Percentiles rank a stretch among this genome's conserved stretches.
These are phyloP conservation scores for Mycena pura DNA, from an alignment of 768 basidiomycete genomes.

Conservation along the genomic window DNA sequence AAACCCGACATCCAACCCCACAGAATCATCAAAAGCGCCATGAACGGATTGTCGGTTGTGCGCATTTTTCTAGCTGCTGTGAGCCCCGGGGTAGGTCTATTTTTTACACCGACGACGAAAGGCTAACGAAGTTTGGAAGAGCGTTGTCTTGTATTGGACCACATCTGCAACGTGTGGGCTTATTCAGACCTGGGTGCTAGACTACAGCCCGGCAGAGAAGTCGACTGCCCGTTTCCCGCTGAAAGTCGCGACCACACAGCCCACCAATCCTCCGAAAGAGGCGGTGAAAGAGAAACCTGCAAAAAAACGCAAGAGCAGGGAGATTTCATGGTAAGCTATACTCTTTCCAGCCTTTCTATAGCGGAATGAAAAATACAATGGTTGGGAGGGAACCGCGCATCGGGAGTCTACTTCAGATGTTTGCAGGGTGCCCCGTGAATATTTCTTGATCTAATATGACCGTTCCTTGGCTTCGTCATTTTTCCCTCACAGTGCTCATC, in stretches of 20 bases:
- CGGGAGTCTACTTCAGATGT: constrained; percentile 31
- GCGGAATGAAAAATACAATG: constrained; percentile 77
- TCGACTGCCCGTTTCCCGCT: constrained; percentile 4
- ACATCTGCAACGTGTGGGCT: constrained; percentile 79
- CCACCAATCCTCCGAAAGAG: background rate
- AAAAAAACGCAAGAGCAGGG: constrained; percentile 23
- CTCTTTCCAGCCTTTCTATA: constrained; percentile 1
- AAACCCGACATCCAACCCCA: constrained; percentile 51
- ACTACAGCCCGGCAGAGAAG: constrained; percentile 40
- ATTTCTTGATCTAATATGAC: constrained; percentile 96
- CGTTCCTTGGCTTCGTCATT: constrained; percentile 16
- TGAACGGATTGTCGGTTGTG: constrained; percentile 65
- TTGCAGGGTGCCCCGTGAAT: constrained; percentile 61
- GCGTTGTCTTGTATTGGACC: constrained; percentile 78
- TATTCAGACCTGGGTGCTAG: constrained; percentile 75
- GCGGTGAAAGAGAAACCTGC: background rate
- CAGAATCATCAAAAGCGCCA: constrained; percentile 56
- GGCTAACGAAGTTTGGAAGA: constrained; percentile 44
- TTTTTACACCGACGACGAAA: background rate
- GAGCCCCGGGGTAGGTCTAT: constrained; percentile 69
- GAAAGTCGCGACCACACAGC: background rate
- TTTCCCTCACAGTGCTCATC: background rate
- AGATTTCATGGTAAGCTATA: constrained; percentile 32
- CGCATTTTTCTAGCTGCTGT: constrained; percentile 73
- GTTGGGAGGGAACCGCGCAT: constrained; percentile 67